A percentile compares a stretch with the other conserved stretches of the same genome.
Evolutionary conservation across 495 filamentous ascomycete genomes (phyloP).

Genomic region (Xylaria grammica): DNA sequence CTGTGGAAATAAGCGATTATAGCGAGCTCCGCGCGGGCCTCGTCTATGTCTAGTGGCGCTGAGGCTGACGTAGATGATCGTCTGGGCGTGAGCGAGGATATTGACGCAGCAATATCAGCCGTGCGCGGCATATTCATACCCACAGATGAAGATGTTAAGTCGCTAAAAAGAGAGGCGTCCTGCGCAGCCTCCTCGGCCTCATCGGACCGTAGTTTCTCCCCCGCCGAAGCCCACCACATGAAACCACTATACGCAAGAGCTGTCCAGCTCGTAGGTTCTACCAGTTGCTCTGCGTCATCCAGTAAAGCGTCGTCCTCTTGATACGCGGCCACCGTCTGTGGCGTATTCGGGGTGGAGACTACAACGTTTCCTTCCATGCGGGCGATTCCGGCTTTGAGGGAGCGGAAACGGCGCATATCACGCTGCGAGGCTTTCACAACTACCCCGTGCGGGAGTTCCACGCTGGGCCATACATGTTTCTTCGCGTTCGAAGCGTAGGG

Average conservation of each 20-base stretch:
- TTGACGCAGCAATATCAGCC: slow-evolving; percentile 43
- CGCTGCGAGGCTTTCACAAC: slow-evolving; percentile 87
- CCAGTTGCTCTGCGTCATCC: slow-evolving; percentile 59
- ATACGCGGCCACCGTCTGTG: slow-evolving; percentile 26
- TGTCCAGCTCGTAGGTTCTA: slow-evolving; percentile 86
- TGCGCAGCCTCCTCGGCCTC: slow-evolving; percentile 54
- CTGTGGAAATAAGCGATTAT: slow-evolving; percentile 93
- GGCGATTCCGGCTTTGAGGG: slow-evolving; percentile 70
- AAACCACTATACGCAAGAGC: slow-evolving; percentile 88
- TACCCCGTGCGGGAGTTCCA: slow-evolving; percentile 65
- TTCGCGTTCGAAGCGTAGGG: slow-evolving; percentile 56
- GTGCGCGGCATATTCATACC: slow-evolving; percentile 36
- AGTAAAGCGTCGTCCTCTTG: slow-evolving; percentile 38
- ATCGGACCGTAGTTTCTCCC: slow-evolving; percentile 71
- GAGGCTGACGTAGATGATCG: slow-evolving; percentile 21
- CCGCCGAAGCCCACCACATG: slow-evolving; percentile 98
- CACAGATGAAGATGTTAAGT: slow-evolving; percentile 39
- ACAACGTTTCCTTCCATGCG: slow-evolving; percentile 46
- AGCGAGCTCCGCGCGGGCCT: slow-evolving; percentile 65
- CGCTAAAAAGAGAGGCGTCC: slow-evolving; percentile 55
- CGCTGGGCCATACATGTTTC: slow-evolving; percentile 73
- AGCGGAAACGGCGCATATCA: slow-evolving; percentile 78
- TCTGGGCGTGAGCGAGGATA: slow-evolving; percentile 43
- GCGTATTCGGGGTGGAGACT: slow-evolving; percentile 36
- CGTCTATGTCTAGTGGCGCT: slow-evolving; percentile 32